Conservation (phyloP, 2,329 filamentous ascomycete genomes). For the Aureobasidium pullulans region DNA sequence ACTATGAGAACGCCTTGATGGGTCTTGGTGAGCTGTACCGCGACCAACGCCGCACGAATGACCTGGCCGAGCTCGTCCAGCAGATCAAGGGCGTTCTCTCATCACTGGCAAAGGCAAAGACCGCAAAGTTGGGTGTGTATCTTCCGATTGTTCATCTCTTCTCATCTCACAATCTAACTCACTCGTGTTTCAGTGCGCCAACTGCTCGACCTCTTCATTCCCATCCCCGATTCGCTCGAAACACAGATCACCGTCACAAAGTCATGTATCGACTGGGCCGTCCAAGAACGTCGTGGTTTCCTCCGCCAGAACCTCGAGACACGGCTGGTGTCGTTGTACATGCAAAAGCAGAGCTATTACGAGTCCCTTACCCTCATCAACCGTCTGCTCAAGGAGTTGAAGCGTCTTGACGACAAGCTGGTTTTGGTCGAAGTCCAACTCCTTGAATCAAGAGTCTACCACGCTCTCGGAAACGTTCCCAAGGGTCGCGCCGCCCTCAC, state of each 20-base stretch:
- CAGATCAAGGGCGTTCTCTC: conserved; percentile 87
- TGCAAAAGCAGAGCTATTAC: conserved; percentile 96
- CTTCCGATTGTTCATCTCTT: too few species aligned
- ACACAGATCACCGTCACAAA: conserved; percentile 92
- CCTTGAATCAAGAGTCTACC: conserved; percentile 93
- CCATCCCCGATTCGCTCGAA: conserved; percentile 90
- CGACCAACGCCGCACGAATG: conserved; percentile 73
- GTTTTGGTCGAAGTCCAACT: conserved; percentile 97
- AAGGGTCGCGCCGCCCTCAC: conserved; percentile 94
- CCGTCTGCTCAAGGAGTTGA: conserved; percentile 88
- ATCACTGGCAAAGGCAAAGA: conserved; percentile 97
- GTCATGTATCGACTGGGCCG: conserved; percentile 99
- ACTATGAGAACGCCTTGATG: conserved; percentile 85
- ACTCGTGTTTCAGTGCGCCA: conserved; percentile 64
- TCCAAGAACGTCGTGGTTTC: conserved; percentile 88
- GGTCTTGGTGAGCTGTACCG: conserved; percentile 88
- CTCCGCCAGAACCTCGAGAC: conserved; percentile 97
- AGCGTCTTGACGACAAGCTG: conserved; percentile 96
- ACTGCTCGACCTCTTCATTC: conserved; percentile 88
- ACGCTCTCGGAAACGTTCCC: conserved; percentile 90
- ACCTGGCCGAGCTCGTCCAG: conserved; percentile 82
- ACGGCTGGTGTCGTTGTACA: conserved; percentile 85
- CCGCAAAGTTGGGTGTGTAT: conserved; percentile 81
- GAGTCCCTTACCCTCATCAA: conserved; percentile 96
- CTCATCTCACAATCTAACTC: conserved; percentile 5